These are phyloP conservation scores for Wilcoxina mikolae DNA, from an alignment of 495 filamentous ascomycete genomes.

Conservation along the genomic window DNA sequence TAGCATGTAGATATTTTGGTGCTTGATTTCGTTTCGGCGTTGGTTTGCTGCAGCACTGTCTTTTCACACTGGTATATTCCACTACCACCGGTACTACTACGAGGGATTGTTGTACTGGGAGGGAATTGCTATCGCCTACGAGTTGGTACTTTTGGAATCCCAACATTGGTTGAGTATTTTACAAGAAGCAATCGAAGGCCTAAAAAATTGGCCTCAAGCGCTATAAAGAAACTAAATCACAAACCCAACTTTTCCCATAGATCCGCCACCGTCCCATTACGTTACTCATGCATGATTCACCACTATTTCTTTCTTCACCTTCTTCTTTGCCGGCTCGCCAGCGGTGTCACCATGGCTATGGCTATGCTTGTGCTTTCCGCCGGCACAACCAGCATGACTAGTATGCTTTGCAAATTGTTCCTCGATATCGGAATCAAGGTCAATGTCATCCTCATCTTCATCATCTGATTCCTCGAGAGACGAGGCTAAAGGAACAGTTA, in stretches of 20 bases:
- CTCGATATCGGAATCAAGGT: constrained; percentile 25
- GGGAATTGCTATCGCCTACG: no score
- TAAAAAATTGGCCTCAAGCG: neutral
- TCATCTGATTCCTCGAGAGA: constrained; percentile 43
- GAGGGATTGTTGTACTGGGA: no score
- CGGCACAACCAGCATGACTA: neutral
- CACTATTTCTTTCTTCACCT: constrained; percentile 2
- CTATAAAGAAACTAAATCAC: neutral
- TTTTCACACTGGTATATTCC: no score
- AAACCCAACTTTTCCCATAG: no score
- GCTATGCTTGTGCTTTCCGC: constrained; percentile 10
- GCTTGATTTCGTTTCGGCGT: neutral
- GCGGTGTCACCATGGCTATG: neutral
- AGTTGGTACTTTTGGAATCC: no score
- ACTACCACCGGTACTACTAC: no score
- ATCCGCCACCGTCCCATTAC: no score
- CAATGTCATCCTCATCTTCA: constrained; percentile 34
- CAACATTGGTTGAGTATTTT: no score
- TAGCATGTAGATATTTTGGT: neutral
- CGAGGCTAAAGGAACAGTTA: constrained; percentile 34
- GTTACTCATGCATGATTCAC: neutral
- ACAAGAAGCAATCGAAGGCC: no score
- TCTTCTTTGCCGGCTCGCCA: constrained; percentile 16
- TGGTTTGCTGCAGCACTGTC: no score
- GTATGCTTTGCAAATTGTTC: constrained; percentile 2